Evolutionary conservation across 257 asterid species (phyloP).

Genomic region (Linaria vulgaris): DNA sequence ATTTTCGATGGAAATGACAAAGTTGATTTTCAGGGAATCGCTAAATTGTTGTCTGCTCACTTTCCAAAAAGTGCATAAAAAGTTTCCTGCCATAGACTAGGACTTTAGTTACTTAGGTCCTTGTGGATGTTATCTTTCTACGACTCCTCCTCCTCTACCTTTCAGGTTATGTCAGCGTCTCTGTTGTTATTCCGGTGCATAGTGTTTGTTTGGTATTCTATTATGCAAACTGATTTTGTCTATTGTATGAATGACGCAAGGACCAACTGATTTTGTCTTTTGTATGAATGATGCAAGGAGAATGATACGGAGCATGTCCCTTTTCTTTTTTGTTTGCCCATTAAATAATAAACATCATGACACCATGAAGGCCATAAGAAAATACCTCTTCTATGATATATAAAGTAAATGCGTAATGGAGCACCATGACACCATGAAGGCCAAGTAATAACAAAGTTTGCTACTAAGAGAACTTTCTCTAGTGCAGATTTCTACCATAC

Average conservation of each 20-base stretch:
- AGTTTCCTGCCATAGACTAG: constrained; percentile 11
- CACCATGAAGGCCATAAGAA: no score
- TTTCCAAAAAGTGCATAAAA: constrained; percentile 45
- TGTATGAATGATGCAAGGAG: no score
- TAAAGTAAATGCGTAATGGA: no score
- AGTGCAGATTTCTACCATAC: no score
- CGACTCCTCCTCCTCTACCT: neutral
- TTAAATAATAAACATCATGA: no score
- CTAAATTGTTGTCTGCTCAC: constrained; percentile 48
- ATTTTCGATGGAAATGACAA: constrained; percentile 58
- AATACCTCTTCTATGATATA: no score
- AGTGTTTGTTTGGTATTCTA: neutral
- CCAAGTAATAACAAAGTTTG: no score
- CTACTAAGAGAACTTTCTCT: no score
- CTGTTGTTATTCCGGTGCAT: neutral
- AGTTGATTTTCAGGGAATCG: constrained; percentile 51
- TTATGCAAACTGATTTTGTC: neutral
- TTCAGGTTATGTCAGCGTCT: constrained; percentile 3
- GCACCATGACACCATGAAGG: no score
- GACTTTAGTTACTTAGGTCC: constrained; percentile 11
- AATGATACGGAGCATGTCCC: no score
- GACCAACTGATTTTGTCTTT: no score
- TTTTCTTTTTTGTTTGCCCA: no score
- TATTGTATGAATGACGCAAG: neutral
- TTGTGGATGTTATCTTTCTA: neutral